Evolutionary conservation across 208 protist genomes (phyloP).

Genomic region (Crithidia expoeki): DNA sequence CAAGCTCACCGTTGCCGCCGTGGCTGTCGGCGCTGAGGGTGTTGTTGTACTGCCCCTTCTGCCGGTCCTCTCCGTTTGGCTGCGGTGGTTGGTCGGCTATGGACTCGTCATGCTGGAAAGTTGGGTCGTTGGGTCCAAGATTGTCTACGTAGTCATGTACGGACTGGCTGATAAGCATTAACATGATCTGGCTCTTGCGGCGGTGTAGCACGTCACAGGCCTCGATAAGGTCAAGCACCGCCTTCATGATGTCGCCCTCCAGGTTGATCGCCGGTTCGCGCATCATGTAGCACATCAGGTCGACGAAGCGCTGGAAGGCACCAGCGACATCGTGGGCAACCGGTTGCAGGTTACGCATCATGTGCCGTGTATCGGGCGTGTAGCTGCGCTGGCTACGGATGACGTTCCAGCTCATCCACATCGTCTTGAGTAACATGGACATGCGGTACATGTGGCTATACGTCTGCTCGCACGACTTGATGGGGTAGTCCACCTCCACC

Average conservation of each 20-base stretch:
- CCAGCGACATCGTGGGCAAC: conserved; percentile 62
- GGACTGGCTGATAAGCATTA: conserved; percentile 69
- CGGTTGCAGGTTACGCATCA: conserved; percentile 68
- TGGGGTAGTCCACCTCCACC: conserved; percentile 73
- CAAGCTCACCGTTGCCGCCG: conserved; percentile 7
- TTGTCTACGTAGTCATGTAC: conserved; percentile 39
- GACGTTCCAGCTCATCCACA: conserved; percentile 86
- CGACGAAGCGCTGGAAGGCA: conserved; percentile 65
- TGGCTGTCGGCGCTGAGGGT: not conserved
- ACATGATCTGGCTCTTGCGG: conserved; percentile 85
- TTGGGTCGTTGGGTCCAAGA: conserved; percentile 6
- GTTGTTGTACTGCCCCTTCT: not conserved
- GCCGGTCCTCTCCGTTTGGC: not conserved
- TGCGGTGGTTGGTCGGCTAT: conserved; percentile 8
- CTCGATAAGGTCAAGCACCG: conserved; percentile 71
- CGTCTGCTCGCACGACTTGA: conserved; percentile 65
- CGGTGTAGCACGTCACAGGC: conserved; percentile 61
- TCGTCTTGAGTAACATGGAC: conserved; percentile 76
- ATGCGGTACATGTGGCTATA: conserved; percentile 81
- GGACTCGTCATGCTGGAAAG: conserved; percentile 1
- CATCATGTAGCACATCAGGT: conserved; percentile 76
- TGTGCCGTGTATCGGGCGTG: conserved; percentile 50
- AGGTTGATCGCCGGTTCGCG: conserved; percentile 63
- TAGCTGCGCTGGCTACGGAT: conserved; percentile 69
- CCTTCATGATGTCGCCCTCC: conserved; percentile 75